These are phyloP conservation scores for Aspergillus texensis DNA, from an alignment of 2,329 filamentous ascomycete genomes.

Conservation along the genomic window DNA sequence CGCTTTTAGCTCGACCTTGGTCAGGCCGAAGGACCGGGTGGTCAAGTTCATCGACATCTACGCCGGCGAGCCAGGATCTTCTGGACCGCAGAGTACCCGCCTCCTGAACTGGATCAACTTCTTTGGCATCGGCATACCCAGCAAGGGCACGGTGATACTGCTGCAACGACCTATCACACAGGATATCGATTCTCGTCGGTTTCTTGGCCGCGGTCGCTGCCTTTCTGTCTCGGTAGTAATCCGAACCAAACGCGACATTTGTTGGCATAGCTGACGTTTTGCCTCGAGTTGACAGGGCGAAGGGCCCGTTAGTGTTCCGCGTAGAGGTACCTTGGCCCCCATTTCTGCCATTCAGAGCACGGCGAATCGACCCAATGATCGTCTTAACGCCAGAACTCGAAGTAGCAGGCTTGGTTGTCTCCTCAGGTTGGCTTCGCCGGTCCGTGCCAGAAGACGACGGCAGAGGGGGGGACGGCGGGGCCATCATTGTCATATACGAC, in stretches of 20 bases:
- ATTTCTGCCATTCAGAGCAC: slow-evolving; percentile 70
- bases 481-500: slow-evolving; percentile 72
- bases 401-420: slow-evolving; percentile 27
- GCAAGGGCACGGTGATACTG: slow-evolving; percentile 75
- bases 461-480: slow-evolving; percentile 52
- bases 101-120: slow-evolving; percentile 8
- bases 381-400: slow-evolving; percentile 74
- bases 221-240: slow-evolving; percentile 46
- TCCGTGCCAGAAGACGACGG: slow-evolving; percentile 32
- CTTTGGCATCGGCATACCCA: slow-evolving; percentile 14
- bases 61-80: slow-evolving; percentile 7
- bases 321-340: slow-evolving; percentile 35
- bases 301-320: slow-evolving; percentile 38
- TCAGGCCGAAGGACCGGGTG: slow-evolving; percentile 10
- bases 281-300: slow-evolving; percentile 36
- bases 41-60: background rate
- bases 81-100: slow-evolving; percentile 1
- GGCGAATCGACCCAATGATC: slow-evolving; percentile 81
- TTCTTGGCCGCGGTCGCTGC: slow-evolving; percentile 39
- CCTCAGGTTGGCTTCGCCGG: slow-evolving; percentile 35
- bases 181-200: slow-evolving; percentile 73
- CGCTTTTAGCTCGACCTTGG: slow-evolving; percentile 47
- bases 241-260: slow-evolving; percentile 49
- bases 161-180: slow-evolving; percentile 77
- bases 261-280: slow-evolving; percentile 47